Percentiles rank a stretch among this genome's conserved stretches.
These are phyloP conservation scores for Zygosaccharomyces rouxii DNA, from an alignment of 805 yeast species.

Conservation along the genomic window DNA sequence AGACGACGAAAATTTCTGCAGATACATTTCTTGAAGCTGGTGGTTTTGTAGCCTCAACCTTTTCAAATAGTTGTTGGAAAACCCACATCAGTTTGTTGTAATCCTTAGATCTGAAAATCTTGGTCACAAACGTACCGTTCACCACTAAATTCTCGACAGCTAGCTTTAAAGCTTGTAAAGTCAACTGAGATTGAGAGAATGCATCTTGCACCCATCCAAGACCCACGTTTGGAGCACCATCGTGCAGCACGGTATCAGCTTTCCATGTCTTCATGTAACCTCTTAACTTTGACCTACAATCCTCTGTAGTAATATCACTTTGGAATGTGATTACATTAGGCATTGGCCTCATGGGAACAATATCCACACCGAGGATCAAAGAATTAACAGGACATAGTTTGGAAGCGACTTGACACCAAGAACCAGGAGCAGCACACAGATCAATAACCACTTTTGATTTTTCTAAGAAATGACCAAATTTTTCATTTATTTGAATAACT, in stretches of 20 bases:
- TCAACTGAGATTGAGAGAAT: slow-evolving; percentile 93
- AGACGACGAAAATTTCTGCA: slow-evolving; percentile 97
- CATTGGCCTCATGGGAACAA: slow-evolving; percentile 94
- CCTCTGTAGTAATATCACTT: slow-evolving; percentile 96
- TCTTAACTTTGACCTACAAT: slow-evolving; percentile 88
- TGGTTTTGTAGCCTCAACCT: slow-evolving; percentile 98
- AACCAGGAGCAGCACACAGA: slow-evolving; percentile 98
- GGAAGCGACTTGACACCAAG: slow-evolving; percentile 99
- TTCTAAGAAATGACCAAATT: slow-evolving; percentile 91
- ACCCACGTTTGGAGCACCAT: slow-evolving; percentile 99
- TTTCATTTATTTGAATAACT: slow-evolving; percentile 90
- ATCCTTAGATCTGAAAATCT: slow-evolving; percentile 97
- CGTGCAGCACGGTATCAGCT: slow-evolving; percentile 96
- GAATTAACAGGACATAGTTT: slow-evolving; percentile 90
- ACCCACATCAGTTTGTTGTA: slow-evolving; percentile 97
- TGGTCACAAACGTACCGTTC: slow-evolving; percentile 95
- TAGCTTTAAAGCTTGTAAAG: slow-evolving; percentile 84
- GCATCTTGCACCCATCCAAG: slow-evolving; percentile 99
- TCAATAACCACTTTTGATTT: slow-evolving; percentile 94
- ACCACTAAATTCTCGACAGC: slow-evolving; percentile 89
- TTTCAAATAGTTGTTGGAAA: slow-evolving; percentile 90
- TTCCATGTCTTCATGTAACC: slow-evolving; percentile 99
- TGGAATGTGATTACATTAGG: slow-evolving; percentile 94
- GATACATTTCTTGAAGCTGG: slow-evolving; percentile 99
- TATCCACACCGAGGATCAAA: slow-evolving; percentile 95